Evolutionary conservation across 2,329 filamentous ascomycete species (phyloP).

Genomic region (Colletotrichum coccodes): DNA sequence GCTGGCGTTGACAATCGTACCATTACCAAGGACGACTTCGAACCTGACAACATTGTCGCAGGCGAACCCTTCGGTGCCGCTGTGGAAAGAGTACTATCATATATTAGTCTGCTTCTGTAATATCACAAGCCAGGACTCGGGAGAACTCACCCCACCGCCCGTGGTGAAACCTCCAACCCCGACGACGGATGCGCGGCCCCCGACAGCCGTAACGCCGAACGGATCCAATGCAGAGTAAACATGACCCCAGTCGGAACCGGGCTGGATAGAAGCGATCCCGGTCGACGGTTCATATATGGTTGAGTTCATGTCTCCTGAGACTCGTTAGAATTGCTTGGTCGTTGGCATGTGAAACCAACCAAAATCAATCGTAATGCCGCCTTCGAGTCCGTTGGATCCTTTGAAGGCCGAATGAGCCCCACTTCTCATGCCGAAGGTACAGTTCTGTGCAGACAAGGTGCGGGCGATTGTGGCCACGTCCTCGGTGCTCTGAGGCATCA

Average conservation of each 20-base stretch:
- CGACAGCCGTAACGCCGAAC: conserved; percentile 35
- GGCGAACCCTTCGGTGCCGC: conserved; percentile 47
- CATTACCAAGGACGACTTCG: conserved; percentile 55
- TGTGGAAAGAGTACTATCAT: conserved; percentile 40
- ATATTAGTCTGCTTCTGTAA: not conserved
- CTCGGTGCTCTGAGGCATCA: conserved; percentile 8
- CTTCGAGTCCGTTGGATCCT: conserved; percentile 20
- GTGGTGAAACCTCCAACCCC: conserved; percentile 39
- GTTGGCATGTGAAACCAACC: not conserved
- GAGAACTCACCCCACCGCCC: conserved; percentile 33
- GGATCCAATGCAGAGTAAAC: conserved; percentile 37
- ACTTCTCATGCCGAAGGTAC: conserved; percentile 17
- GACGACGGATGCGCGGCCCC: conserved; percentile 37
- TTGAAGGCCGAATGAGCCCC: conserved; percentile 23
- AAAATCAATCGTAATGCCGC: conserved; percentile 29
- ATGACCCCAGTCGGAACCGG: conserved; percentile 36
- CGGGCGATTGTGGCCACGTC: conserved; percentile 36
- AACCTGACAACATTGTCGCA: conserved; percentile 54
- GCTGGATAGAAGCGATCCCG: conserved; percentile 43
- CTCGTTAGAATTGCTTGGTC: not conserved
- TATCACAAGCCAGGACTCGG: not conserved
- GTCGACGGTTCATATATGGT: conserved; percentile 41
- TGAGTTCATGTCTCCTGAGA: conserved; percentile 40
- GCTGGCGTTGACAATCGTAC: conserved; percentile 53
- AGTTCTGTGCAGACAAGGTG: conserved; percentile 30